Evolutionary conservation across 192 early-diverging fungal species (phyloP).

Genomic region (Jimgerdemannia flammicorona): DNA sequence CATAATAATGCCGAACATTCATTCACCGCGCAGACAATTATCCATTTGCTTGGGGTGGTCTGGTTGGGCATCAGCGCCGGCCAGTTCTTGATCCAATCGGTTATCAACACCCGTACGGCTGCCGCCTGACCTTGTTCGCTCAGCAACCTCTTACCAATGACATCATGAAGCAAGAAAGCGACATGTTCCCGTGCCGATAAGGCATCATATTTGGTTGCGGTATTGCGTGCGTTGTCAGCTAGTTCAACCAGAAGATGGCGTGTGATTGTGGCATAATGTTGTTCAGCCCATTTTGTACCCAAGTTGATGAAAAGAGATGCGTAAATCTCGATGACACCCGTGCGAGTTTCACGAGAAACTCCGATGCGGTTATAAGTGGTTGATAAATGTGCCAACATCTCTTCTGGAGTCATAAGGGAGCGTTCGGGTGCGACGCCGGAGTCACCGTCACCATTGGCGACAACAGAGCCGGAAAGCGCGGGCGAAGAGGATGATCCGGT

Average conservation of each 20-base stretch:
- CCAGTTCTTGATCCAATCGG: slow-evolving; percentile 58
- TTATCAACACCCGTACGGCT: slow-evolving; percentile 59
- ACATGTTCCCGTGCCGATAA: slow-evolving; percentile 57
- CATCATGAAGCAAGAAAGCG: slow-evolving; percentile 65
- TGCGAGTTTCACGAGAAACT: slow-evolving; percentile 63
- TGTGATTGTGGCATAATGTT: slow-evolving; percentile 67
- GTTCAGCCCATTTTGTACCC: slow-evolving; percentile 66
- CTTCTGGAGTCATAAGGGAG: slow-evolving; percentile 47
- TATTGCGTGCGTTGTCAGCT: slow-evolving; percentile 47
- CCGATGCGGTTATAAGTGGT: slow-evolving; percentile 54
- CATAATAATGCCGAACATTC: slow-evolving; percentile 69
- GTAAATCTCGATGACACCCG: slow-evolving; percentile 81
- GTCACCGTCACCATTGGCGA: background rate
- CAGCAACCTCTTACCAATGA: slow-evolving; percentile 69
- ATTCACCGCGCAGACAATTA: slow-evolving; percentile 66
- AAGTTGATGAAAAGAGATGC: slow-evolving; percentile 65
- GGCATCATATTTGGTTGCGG: slow-evolving; percentile 46
- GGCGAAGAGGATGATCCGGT: background rate
- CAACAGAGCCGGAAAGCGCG: background rate
- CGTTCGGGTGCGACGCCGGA: background rate
- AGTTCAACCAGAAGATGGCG: slow-evolving; percentile 66
- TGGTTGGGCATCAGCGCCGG: slow-evolving; percentile 46
- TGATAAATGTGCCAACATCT: slow-evolving; percentile 68
- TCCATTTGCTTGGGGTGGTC: slow-evolving; percentile 47
- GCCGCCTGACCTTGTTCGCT: slow-evolving; percentile 74